Conservation (phyloP, 306 rosid species). For the Cucurbita ficifolia region DNA sequence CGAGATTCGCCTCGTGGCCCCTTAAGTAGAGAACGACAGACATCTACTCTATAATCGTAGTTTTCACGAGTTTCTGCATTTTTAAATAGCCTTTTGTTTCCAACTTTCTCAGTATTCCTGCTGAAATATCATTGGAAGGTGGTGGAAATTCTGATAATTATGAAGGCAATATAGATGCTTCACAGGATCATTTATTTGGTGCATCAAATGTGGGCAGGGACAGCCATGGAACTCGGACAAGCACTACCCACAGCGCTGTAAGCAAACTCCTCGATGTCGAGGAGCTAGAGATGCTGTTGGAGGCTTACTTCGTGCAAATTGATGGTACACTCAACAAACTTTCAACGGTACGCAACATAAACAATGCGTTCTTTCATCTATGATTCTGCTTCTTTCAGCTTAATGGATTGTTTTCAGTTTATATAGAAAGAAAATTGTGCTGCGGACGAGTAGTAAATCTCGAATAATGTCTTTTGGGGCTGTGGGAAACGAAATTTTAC, state of each 20-base stretch:
- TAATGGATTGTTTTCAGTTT: neutral
- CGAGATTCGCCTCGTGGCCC: slow-evolving; percentile 3
- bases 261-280: slow-evolving; percentile 75
- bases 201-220: slow-evolving; percentile 26
- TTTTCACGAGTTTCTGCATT: neutral
- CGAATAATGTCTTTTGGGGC: neutral
- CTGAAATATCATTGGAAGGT: slow-evolving; percentile 48
- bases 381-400: neutral
- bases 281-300: slow-evolving; percentile 98
- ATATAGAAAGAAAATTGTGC: neutral
- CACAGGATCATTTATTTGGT: slow-evolving; percentile 23
- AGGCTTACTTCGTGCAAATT: slow-evolving; percentile 92
- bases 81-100: neutral
- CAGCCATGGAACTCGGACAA: slow-evolving; percentile 59
- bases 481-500: neutral
- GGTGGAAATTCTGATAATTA: slow-evolving; percentile 15
- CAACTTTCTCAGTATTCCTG: slow-evolving; percentile 20
- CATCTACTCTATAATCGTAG: neutral
- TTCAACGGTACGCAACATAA: slow-evolving; percentile 30
- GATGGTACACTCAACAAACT: slow-evolving; percentile 82
- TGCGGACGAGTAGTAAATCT: neutral
- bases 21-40: neutral
- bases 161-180: slow-evolving; percentile 24
- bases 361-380: neutral
- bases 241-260: slow-evolving; percentile 43